Evolutionary conservation across 2,329 filamentous ascomycete species (phyloP), one percentile per base, ranked within the genome.

Genomic region (Exophiala sp.): DNA sequence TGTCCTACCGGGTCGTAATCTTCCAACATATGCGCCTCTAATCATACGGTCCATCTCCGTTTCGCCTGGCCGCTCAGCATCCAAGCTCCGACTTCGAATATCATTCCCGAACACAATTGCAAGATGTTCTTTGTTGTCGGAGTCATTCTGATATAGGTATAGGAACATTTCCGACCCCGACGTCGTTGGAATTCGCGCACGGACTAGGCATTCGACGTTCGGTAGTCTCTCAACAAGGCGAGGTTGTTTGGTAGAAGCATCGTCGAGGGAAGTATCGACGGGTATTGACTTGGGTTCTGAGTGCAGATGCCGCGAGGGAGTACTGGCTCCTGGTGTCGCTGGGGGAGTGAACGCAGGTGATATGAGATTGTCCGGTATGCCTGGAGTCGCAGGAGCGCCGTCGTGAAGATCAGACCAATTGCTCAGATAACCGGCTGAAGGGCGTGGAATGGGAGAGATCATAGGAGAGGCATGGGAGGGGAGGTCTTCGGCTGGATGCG

Each of bases 111-210:
- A 99, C 0, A 99, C 94, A 66, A 99, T 97, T 14, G 94, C 94
- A 47, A 99, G 75, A 69, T 99, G 94, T 68, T 99, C 94, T 72
- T 99, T 99, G 61, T 86, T 89, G 71, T 99, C 94, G 5, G 89
- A 84, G 64, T 88, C 88, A 72, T 99, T 99, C 59, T 86, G 86
- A 74, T 99, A 99, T 0, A 97, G 78, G 68, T 99, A 92, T 47
- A 99, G 74, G 72, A 95, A 99, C 91, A 99, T 97, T 71, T 99
- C 91, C 9, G 91, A 88, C 3, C 92, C 92, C 0, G 82, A 84
- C 2, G 90, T 92, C 1, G 92, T 97, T 0, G 94, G 94, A 64
- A 99, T 99, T 50, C 94, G 86, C 14, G 94, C 94, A 62, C 94
- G 87, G 45, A 97, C 94, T 61, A 95, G 85, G 74, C 94, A 99